Conservation (phyloP, 2,329 filamentous ascomycete genomes). For the Colletotrichum kahawae region DNA sequence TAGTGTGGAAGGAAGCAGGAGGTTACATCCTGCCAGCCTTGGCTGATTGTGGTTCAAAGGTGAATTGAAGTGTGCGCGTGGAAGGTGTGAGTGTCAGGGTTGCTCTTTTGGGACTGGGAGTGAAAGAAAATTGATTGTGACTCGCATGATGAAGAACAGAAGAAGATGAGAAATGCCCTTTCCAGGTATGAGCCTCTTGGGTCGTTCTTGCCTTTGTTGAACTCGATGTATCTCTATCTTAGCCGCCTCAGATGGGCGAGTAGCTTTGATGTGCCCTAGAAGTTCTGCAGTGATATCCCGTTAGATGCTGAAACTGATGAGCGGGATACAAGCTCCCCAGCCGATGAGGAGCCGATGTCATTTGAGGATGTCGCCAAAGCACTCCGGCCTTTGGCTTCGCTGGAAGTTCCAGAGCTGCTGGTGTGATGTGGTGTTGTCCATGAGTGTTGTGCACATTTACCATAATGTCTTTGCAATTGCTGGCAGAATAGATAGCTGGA, state of each 20-base stretch:
- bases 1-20: not conserved
- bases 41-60: too few species aligned
- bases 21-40: too few species aligned
- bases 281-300: not conserved
- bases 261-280: too few species aligned
- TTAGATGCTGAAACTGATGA: not conserved
- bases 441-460: not conserved
- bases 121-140: not conserved
- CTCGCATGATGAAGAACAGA: not conserved
- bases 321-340: not conserved
- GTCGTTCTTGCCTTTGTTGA: not conserved
- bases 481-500: not conserved
- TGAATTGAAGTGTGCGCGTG: too few species aligned
- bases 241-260: not conserved
- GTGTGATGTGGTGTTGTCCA: not conserved
- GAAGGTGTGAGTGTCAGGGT: too few species aligned
- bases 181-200: not conserved
- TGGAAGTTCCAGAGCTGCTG: not conserved
- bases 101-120: too few species aligned
- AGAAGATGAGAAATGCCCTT: not conserved
- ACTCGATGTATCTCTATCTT: not conserved
- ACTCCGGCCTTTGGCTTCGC: not conserved
- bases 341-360: not conserved
- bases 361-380: not conserved
- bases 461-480: not conserved